Conservation (phyloP, 2,329 filamentous ascomycete species). For the Mariannaea elegans region DNA sequence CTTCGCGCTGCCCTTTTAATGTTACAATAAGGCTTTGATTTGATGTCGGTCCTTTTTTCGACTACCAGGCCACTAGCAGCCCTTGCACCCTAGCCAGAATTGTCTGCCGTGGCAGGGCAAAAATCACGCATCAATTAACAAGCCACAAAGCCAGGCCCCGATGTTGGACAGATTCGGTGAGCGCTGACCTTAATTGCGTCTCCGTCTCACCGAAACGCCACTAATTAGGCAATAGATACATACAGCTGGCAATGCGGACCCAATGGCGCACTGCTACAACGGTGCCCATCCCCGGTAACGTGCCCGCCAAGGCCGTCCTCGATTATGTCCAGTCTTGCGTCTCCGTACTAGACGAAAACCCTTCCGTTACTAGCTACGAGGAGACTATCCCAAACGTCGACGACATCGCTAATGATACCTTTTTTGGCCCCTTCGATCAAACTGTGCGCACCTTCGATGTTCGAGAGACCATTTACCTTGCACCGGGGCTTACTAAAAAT, state of each 20-base stretch:
- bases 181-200: no score
- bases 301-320: constrained; percentile 47
- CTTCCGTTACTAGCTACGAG: constrained; percentile 45
- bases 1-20: no score
- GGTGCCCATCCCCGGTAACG: constrained; percentile 48
- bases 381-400: constrained; percentile 41
- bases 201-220: no score
- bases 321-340: constrained; percentile 48
- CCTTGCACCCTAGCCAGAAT: no score
- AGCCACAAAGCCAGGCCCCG: no score
- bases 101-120: no score
- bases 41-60: no score
- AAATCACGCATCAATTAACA: no score
- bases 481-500: neutral
- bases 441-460: neutral
- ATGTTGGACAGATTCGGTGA: no score
- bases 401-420: constrained; percentile 21
- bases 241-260: neutral
- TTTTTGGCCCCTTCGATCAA: constrained; percentile 3
- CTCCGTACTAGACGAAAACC: constrained; percentile 51
- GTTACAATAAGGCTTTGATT: no score
- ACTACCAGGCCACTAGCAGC: no score
- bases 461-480: neutral
- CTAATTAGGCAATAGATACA: neutral
- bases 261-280: constrained; percentile 31